Percentiles rank a stretch among this genome's conserved stretches.
These are phyloP conservation scores for Pseudozyma tsukubaensis DNA, from an alignment of 1,284 basidiomycete species.

Conservation along the genomic window DNA sequence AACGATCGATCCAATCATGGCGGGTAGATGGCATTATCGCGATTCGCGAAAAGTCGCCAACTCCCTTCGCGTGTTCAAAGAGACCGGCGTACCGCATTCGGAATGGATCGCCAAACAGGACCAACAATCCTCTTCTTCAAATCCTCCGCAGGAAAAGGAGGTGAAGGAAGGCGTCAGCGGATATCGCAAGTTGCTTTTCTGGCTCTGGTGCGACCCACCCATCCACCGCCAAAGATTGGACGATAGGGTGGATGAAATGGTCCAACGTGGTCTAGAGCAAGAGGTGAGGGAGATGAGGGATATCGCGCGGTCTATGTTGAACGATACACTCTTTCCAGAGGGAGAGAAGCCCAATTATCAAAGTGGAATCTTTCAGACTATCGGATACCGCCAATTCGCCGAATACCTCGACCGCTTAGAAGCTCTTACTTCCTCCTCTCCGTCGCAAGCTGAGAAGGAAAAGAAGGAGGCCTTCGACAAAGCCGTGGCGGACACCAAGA, in stretches of 20 bases:
- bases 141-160: background rate
- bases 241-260: constrained; percentile 86
- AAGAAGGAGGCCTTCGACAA: constrained; percentile 71
- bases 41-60: constrained; percentile 90
- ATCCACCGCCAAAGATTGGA: constrained; percentile 79
- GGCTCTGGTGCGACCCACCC: constrained; percentile 84
- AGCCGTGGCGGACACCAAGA: constrained; percentile 84
- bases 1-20: constrained; percentile 80
- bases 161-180: constrained; percentile 15
- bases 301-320: constrained; percentile 60
- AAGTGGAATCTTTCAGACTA: constrained; percentile 91
- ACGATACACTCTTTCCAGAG: constrained; percentile 6
- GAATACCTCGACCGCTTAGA: constrained; percentile 73
- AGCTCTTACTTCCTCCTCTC: background rate
- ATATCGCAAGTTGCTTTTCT: constrained; percentile 83
- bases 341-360: constrained; percentile 72
- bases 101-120: constrained; percentile 76
- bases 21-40: constrained; percentile 91
- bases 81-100: constrained; percentile 77
- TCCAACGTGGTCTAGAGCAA: constrained; percentile 84
- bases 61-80: constrained; percentile 82
- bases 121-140: background rate
- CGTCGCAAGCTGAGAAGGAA: background rate
- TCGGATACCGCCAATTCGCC: constrained; percentile 92
- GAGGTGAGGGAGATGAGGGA: constrained; percentile 77